Evolutionary conservation across 306 rosid species (phyloP).

Genomic region (Cucurbita moschata): DNA sequence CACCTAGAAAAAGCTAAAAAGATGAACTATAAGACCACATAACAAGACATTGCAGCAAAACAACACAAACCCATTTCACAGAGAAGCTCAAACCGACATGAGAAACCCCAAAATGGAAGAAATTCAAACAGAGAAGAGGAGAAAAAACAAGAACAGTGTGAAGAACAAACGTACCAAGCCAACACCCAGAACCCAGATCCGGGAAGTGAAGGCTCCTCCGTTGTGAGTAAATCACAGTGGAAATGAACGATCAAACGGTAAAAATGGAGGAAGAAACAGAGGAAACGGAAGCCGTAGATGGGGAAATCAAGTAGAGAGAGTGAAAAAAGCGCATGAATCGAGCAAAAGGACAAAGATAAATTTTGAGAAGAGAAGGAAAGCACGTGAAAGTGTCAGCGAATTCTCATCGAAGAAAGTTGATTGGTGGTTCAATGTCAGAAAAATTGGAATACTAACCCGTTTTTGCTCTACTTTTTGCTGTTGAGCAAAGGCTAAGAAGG

Average conservation of each 20-base stretch:
- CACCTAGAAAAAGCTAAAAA: conserved; percentile 1
- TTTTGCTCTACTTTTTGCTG: background rate
- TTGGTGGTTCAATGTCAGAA: conserved; percentile 28
- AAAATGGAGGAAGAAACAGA: background rate
- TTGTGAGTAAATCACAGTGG: background rate
- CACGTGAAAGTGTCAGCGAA: conserved; percentile 65
- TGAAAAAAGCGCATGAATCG: conserved; percentile 36
- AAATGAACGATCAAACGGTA: background rate
- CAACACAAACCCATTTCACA: background rate
- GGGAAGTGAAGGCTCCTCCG: conserved; percentile 1
- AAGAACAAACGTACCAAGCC: background rate
- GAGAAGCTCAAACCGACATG: background rate
- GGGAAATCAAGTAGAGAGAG: background rate
- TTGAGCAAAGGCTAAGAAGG: background rate
- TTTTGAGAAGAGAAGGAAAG: conserved; percentile 8
- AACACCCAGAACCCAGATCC: conserved; percentile 22
- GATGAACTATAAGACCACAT: background rate
- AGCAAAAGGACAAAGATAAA: conserved; percentile 7
- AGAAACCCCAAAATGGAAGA: background rate
- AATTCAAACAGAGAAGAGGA: background rate
- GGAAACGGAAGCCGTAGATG: background rate
- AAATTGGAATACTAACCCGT: conserved; percentile 5
- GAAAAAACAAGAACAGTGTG: background rate
- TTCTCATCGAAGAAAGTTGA: conserved; percentile 2
- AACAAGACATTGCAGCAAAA: background rate